phyloP scores from a whole-genome alignment of 495 filamentous ascomycete genomes.

The Lentithecium fluviatile region DNA sequence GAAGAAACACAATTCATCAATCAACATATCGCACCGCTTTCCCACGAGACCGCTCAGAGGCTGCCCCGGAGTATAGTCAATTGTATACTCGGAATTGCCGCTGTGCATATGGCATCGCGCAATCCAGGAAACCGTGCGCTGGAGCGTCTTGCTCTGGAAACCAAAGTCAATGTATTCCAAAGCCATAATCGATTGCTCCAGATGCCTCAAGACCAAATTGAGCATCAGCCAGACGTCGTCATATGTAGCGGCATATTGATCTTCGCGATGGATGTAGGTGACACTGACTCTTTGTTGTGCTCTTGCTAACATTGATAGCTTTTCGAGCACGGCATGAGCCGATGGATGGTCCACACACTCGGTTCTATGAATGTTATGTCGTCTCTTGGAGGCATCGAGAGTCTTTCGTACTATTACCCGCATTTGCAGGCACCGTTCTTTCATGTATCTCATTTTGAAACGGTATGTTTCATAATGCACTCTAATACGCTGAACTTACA shows the following conservation, averaged over 20 bases:
- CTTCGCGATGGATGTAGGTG: conserved; percentile 29
- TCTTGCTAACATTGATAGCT: conserved; percentile 5
- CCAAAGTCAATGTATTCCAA: conserved; percentile 22
- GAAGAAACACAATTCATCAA: conserved; percentile 13
- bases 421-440: conserved; percentile 18
- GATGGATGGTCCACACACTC: conserved; percentile 27
- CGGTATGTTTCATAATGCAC: not conserved
- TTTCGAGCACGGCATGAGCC: conserved; percentile 21
- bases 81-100: conserved; percentile 22
- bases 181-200: conserved; percentile 21
- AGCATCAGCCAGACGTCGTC: conserved; percentile 20
- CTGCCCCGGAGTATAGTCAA: conserved; percentile 20
- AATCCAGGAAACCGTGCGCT: conserved; percentile 8
- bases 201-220: conserved; percentile 4
- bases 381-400: conserved; percentile 26
- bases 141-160: conserved; percentile 23
- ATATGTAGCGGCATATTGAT: conserved; percentile 13
- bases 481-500: not conserved
- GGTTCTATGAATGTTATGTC: conserved; percentile 22
- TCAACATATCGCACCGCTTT: conserved; percentile 19
- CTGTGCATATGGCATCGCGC: conserved; percentile 28
- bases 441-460: conserved; percentile 21
- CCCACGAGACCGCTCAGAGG: not conserved
- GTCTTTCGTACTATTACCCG: conserved; percentile 24
- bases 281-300: not conserved